Evolutionary conservation across 305 asterid species (phyloP).

Genomic region (Ajuga reptans): DNA sequence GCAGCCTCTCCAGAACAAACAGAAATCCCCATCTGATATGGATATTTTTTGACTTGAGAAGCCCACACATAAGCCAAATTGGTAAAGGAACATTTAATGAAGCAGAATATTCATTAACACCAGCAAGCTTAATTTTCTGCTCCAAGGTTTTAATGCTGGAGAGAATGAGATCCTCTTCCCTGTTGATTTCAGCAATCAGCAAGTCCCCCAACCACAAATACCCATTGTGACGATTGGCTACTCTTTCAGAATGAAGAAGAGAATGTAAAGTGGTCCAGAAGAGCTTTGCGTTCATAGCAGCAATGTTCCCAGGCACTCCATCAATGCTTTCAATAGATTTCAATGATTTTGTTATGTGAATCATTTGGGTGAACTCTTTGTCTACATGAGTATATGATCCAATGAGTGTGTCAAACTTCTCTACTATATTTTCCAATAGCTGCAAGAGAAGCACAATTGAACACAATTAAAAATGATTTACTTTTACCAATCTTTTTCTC

Average conservation of each 20-base stretch:
- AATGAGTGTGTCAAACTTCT: constrained; percentile 67
- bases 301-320: constrained; percentile 37
- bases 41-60: constrained; percentile 70
- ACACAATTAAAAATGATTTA: neutral
- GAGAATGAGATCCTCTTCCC: constrained; percentile 56
- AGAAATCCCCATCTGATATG: constrained; percentile 81
- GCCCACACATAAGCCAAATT: constrained; percentile 96
- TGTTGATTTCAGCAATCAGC: constrained; percentile 77
- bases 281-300: constrained; percentile 55
- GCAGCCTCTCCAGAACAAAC: constrained; percentile 87
- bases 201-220: constrained; percentile 93
- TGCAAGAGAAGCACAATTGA: constrained; percentile 37
- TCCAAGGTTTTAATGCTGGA: constrained; percentile 65
- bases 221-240: constrained; percentile 77
- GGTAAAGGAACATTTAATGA: constrained; percentile 69
- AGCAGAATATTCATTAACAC: constrained; percentile 75
- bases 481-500: neutral
- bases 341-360: constrained; percentile 60
- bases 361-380: constrained; percentile 69
- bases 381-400: constrained; percentile 81
- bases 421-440: constrained; percentile 81
- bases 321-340: constrained; percentile 56
- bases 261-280: constrained; percentile 94
- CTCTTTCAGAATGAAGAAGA: constrained; percentile 86
- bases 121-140: constrained; percentile 64